Base-by-base conservation (phyloP, 805 yeast genomes). In the Teunomyces barrocoloradensis region DNA sequence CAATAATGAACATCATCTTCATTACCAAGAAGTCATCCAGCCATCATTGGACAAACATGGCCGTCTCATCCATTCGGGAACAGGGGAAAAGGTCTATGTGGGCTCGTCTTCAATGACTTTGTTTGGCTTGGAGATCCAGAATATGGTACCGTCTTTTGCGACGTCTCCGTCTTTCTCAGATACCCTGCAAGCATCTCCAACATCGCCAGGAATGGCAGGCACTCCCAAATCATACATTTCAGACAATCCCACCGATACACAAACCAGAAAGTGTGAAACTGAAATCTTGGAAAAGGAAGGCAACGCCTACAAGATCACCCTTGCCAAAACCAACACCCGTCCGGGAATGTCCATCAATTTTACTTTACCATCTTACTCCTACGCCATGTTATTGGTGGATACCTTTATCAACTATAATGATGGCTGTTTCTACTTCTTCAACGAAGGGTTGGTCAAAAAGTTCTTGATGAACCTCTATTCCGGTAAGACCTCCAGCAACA, bases 101-200 rank as follows among this genome's bases (percentile, higher is more conserved):
- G 95, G 95, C 0, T 83, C 90, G 0, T 85, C 91, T 0, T 85
- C 92, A 0, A 86, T 87, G 91, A 86, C 94, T 0, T 64, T 86
- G 13, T 87, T 87, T 62, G 91, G 91, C 5, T 68, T 87, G 47
- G 92, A 87, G 53, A 84, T 87, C 46, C 89, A 85, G 58, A 81
- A 82, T 48, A 70, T 83, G 77, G 77, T 82, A 10, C 77, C 82
- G 1, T 50, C 65, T 4, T 51, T 55, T 34, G 57, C 55, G 23
- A 42, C 55, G 2, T 44, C 60, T 4, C 43, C 53, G 15, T 44
- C 60, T 28, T 53, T 56, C 7, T 18, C 42, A 2, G 30, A 29
- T 9, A 15, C 39, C 39, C 34, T 49, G 25, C 32, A 37, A 23
- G 49, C 49, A 9, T 45, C 49, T 17, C 37, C 47, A 9, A 50